Base-by-base conservation (phyloP, 306 rosid genomes). In the Amphicarpaea edgeworthii region DNA sequence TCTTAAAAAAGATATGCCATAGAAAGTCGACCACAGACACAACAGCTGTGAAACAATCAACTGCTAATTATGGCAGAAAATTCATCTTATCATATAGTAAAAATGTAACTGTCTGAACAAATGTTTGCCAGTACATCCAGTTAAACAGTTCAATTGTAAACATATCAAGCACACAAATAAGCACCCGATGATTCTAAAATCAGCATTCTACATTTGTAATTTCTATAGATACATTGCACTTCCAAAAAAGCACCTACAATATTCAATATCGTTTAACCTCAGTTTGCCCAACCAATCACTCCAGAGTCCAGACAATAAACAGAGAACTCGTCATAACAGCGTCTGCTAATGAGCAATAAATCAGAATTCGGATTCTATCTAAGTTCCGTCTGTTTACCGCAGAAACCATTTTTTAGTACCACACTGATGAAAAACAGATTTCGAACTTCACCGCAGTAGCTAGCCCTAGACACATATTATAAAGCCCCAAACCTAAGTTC, bases 401-500 rank as follows among this genome's bases (percentile, higher is more conserved):
- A 45, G 17, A 34, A 50, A 62, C 62, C 19, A 65, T 43, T 41
- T 11, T 37, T 68, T 43, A n/a, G n/a, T n/a, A 77, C 43, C 14
- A 24, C 10, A 20, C 63, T 20, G 54, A 34, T 28, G 50, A 78
- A 41, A 76, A 60, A 55, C 51, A 16, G 60, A 40, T 68, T 54
- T 28, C 72, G 9, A 66, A 53, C 49, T 77, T 47, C 49, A 64
- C 62, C 53, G 37, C 12, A 42, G 59, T 63, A 16, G 17, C 63
- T 20, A 77, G 55, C 61, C 81, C 75, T 46, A 75, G 43, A 53
- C 60, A n/a, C 78, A 70, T 15, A 41, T 50, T 15, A 41, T 50
- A 79, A 70, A 75, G 30, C 73, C 82, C 40, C 16, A 19, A 77
- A 46, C 17, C 62, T 75, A 47, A 70, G 62, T 73, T 55, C 43